These are phyloP conservation scores for Scleromitrula shiraiana DNA, from an alignment of 2,329 filamentous ascomycete species.

Conservation along the genomic window DNA sequence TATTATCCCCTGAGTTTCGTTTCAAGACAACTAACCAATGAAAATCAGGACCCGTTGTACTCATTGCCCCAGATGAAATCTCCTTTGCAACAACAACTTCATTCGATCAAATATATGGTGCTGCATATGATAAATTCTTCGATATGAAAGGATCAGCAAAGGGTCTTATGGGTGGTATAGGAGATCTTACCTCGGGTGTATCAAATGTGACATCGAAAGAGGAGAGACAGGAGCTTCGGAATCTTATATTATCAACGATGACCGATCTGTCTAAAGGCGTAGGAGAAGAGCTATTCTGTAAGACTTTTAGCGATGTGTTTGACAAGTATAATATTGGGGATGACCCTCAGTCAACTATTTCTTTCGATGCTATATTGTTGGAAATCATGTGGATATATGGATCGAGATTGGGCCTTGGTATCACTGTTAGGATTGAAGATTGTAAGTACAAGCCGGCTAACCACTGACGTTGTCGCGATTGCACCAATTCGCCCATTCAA, in stretches of 20 bases:
- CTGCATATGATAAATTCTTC: neutral
- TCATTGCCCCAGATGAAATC: constrained; percentile 41
- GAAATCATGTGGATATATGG: neutral
- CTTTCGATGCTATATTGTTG: neutral
- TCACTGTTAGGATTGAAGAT: neutral
- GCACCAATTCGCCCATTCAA: neutral
- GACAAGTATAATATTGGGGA: neutral
- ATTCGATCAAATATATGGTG: neutral
- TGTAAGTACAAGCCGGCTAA: too few relatives aligned
- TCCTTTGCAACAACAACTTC: constrained; percentile 27
- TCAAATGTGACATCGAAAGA: neutral
- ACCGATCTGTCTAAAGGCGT: neutral
- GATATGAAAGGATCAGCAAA: neutral
- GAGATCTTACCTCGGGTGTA: neutral
- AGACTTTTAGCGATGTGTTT: neutral
- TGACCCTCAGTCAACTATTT: neutral
- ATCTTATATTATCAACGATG: neutral
- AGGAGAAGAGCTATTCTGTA: neutral
- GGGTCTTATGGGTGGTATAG: neutral
- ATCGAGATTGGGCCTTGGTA: neutral
- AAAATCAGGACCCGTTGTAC: constrained; percentile 38
- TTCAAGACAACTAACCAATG: neutral
- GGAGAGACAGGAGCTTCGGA: neutral
- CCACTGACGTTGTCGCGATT: too few relatives aligned
- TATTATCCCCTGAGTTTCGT: neutral